A percentile compares a stretch with the other conserved stretches of the same genome.
Evolutionary conservation across 345 rosid species (phyloP).

Genomic region (Arabis alpina): DNA sequence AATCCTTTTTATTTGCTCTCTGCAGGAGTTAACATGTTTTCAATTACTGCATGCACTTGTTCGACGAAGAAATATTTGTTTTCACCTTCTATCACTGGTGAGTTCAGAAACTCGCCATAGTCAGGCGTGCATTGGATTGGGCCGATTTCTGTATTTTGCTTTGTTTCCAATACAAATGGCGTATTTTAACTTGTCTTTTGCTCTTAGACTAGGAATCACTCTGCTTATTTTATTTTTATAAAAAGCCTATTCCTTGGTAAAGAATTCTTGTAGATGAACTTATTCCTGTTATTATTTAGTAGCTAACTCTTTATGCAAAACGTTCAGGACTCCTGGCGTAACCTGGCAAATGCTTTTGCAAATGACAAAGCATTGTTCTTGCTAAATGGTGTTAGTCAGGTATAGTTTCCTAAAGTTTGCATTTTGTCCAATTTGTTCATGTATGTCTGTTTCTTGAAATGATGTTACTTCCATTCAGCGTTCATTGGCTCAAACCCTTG

Average conservation of each 20-base stretch:
- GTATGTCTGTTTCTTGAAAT: slow-evolving; percentile 27
- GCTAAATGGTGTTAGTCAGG: slow-evolving; percentile 87
- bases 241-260: slow-evolving; percentile 1
- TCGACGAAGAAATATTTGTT: slow-evolving; percentile 72
- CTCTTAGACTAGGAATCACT: slow-evolving; percentile 18
- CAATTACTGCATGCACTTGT: slow-evolving; percentile 86
- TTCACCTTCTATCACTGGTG: slow-evolving; percentile 85
- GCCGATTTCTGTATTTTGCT: slow-evolving; percentile 12
- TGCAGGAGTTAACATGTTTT: slow-evolving; percentile 79
- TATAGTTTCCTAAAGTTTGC: slow-evolving; percentile 43
- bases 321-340: slow-evolving; percentile 88
- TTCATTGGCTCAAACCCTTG: slow-evolving; percentile 90
- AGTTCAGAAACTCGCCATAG: slow-evolving; percentile 44
- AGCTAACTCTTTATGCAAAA: slow-evolving; percentile 23
- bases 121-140: slow-evolving; percentile 8
- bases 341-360: slow-evolving; percentile 87
- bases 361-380: slow-evolving; percentile 71
- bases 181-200: background rate
- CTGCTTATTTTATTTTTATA: slow-evolving; percentile 6
- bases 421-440: slow-evolving; percentile 1
- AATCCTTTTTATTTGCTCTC: slow-evolving; percentile 6
- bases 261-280: slow-evolving; percentile 14
- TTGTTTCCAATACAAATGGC: slow-evolving; percentile 11
- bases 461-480: slow-evolving; percentile 59
- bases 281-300: slow-evolving; percentile 14